Evolutionary conservation across 2,329 filamentous ascomycete genomes (phyloP), one percentile per base, ranked within the genome.

Genomic region (Sporothrix variecibatus): DNA sequence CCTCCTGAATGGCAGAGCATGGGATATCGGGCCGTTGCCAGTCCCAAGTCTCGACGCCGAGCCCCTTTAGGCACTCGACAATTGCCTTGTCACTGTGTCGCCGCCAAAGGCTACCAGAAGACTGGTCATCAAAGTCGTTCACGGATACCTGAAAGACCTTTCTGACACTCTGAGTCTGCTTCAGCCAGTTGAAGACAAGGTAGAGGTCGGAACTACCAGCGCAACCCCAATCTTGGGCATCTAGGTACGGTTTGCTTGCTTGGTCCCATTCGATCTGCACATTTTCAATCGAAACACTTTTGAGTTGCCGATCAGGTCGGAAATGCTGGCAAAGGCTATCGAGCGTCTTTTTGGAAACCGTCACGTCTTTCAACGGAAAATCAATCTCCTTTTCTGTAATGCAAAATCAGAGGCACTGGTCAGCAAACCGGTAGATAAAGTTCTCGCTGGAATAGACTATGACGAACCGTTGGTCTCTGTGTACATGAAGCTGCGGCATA

Each of bases 81-180:
- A 69, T 69, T 17, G 67, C 67, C 46, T 69, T 69, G 20, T 69
- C 67, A 20, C 67, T 69, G 23, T 69, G 67, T 11, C 43, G 46
- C 23, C 67, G 20, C 67, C 67, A 69, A 34, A 53, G 46, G 20
- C 67, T 38, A 1, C 28, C 67, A 6, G 67, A n/a, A 20, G 43
- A n/a, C 28, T 69, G 46, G 17, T 53, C 67, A 17, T 51, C 67
- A 56, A 56, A 69, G 46, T 69, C 67, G 2, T 53, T 69, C 46
- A 69, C 67, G 46, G 67, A 69, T 3, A 69, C 67, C n/a, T 69
- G 67, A 20, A 69, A 69, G 1, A 69, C 67, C 26, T 69, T 69
- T 8, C 46, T 34, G 17, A 69, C 67, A 12, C 67, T 3, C 4
- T 69, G 46, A n/a, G 67, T 56, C 9, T 69, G 67, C 67, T 69